Base-by-base conservation (phyloP, 2,329 filamentous ascomycete genomes). In the Leptodontidium sp. region DNA sequence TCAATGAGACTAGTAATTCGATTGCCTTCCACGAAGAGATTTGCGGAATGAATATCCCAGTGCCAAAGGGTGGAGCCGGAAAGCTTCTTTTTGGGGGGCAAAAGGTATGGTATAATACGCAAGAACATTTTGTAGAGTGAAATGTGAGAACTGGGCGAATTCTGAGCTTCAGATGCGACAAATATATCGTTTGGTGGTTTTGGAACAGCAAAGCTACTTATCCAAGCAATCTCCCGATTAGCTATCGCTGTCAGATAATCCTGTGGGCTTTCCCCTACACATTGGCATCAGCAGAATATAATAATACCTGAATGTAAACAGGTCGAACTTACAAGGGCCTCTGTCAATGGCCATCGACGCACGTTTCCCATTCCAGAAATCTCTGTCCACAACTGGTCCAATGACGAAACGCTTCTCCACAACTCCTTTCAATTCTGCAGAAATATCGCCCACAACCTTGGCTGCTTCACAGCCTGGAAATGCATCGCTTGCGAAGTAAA, bases 1-100 rank as follows among this genome's bases (percentile, higher is more conserved):
- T 84, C 80, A 63, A 84, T 82, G 6, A 84, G 63, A 62, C 78
- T 76, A 8, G 79, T 78, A 47, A 83, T 78, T 53, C 70, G 72
- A 49, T 73, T 72, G 29, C 76, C 69, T n/a, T 79, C 43, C 35
- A 82, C 76, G 68, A 82, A 82, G 29, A 83, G 72, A 67, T 82
- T 83, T 2, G 73, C 72, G 17, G 78, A 68, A 70, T 80, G 78
- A 32, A 83, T 71, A 73, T 82, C 80, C 40, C 71, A 74, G 74
- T 84, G 80, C 79, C 77, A 82, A 45, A 84, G 67, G n/a, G 76
- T 76, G 17, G 80, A 72, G 47, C 70, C 21, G 21, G 71, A 49
- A 14, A 79, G 47, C 3, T 68, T 65, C 24, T 73, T 40, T 9
- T 77, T 67, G 57, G 70, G 68, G 5, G 76, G 75, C 4, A 81